phyloP scores from a whole-genome alignment of 495 filamentous ascomycete genomes.

The Evansstolkia leycettana region DNA sequence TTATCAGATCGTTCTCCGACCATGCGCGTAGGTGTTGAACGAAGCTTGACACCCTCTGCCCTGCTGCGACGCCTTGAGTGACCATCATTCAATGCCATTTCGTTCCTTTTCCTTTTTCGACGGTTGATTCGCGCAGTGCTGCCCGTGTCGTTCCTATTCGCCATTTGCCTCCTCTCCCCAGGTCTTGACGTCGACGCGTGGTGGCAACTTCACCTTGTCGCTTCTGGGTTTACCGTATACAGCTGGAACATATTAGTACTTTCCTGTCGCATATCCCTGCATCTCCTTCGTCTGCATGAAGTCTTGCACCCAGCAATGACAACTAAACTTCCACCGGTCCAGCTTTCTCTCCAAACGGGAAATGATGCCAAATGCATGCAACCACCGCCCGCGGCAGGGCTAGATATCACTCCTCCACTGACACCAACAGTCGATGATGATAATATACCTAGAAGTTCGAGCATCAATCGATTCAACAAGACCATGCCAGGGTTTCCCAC shows the following conservation, averaged over 20 bases:
- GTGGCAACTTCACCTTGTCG: too few relatives aligned
- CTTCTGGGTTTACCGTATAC: too few relatives aligned
- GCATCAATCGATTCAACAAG: not conserved
- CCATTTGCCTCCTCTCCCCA: conserved; percentile 1
- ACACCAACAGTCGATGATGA: conserved; percentile 20
- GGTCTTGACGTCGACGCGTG: too few relatives aligned
- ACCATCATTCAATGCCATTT: too few relatives aligned
- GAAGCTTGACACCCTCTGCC: too few relatives aligned
- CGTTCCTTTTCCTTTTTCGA: too few relatives aligned
- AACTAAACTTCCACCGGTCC: conserved; percentile 10
- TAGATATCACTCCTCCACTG: conserved; percentile 25
- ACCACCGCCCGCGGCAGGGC: conserved; percentile 4
- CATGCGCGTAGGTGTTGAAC: too few relatives aligned
- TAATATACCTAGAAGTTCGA: conserved; percentile 6
- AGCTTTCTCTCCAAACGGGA: conserved; percentile 19
- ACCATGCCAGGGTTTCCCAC: not conserved
- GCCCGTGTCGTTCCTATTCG: too few relatives aligned
- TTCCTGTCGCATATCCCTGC: conserved; percentile 4
- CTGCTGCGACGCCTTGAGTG: too few relatives aligned
- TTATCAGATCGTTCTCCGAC: too few relatives aligned
- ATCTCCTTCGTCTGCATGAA: conserved; percentile 2
- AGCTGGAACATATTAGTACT: too few relatives aligned
- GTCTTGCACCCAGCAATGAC: conserved; percentile 1
- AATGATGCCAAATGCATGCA: conserved; percentile 7
- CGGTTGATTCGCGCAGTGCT: too few relatives aligned